Evolutionary conservation across 2,329 filamentous ascomycete species (phyloP), one percentile per base, ranked within the genome.

Genomic region (Huntiella omanensis): DNA sequence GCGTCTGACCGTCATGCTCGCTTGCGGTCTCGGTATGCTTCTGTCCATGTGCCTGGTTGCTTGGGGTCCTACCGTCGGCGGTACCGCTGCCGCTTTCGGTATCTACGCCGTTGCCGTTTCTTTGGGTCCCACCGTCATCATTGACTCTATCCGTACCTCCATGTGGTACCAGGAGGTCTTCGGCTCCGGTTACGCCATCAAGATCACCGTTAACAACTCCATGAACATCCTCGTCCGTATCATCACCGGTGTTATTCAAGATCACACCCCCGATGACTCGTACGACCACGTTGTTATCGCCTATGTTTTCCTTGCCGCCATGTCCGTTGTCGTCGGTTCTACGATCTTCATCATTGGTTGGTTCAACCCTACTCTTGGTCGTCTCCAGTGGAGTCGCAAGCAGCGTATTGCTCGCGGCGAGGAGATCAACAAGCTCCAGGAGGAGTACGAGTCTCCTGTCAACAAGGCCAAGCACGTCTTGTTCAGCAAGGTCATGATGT

Each of bases 181-280:
- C 49, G 74, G 73, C 0, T 69, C 71, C 0, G 75, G 69, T 0
- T 77, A 77, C 49, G 65, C 71, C 1, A 57, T 76, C 47, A 78
- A 78, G 49, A 67, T 77, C 33, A 69, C 69, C 16, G 70, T 76
- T 54, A 77, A 77, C 54, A 78, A 78, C 55, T 68, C 66, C 28
- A 76, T 76, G 70, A 74, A 64, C 49, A 75, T 77, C 49, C 70
- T 77, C 45, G 61, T 77, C 1, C 62, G 71, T 0, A 67, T 77
- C 38, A 59, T 75, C 15, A 68, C 70, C 0, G 73, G 73, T 1
- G 68, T 68, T 0, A 65, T 78, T 0, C 74, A 78, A 51, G 75
- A 78, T 47, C 60, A 60, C 3, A 48, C 46, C 12, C 71, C 75
- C 44, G 54, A 71, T 45, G 63, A 75, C 50, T 69, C 65, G 1